Base-by-base conservation (phyloP, 2,329 filamentous ascomycete genomes). In the Clonostachys rhizophaga region DNA sequence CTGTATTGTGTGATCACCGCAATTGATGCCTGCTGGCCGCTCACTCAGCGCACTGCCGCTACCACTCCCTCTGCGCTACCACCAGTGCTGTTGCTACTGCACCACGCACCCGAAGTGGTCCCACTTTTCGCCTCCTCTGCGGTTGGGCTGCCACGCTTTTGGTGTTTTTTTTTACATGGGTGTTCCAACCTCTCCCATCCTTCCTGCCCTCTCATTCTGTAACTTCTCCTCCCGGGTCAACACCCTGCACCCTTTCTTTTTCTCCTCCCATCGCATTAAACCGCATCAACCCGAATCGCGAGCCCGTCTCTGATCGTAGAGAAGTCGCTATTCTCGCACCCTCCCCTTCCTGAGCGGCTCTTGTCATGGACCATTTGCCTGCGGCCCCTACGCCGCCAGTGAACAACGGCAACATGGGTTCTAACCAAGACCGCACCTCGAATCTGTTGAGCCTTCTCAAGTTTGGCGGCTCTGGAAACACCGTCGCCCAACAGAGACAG, bases 361-460 rank as follows among this genome's bases (percentile, higher is more conserved):
- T 50, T 45, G 50, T 50, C 47, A 62, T 58, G 58, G 57, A 59
- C 50, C 68, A 70, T 56, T 65, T 79, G 54, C 74, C 74, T 46
- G 70, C 75, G 50, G 77, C 78, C 49, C 76, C 75, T 49, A 76
- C 73, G 58, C 70, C 70, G 51, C 70, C 70, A 45, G 63, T 68
- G 54, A 69, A 66, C 49, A 64, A 55, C 45, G 52, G 47, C 52
- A 62, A 61, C 55, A 60, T 66, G 61, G 62, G 62, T 5, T 63
- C 65, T 45, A 64, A 63, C 47, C 59, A 61, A 39, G 75, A 78
- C 45, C 75, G 77, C 55, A 79, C 75, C 40, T 68, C 74, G 48
- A 79, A 76, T 54, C 60, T 84, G 55, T 66, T 84, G 58, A 83
- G 79, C 54, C 68, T 84, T 47, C 73, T 84, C 61, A 84, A 84